phyloP scores from a whole-genome alignment of 768 basidiomycete species.

The Mycena galericulata region DNA sequence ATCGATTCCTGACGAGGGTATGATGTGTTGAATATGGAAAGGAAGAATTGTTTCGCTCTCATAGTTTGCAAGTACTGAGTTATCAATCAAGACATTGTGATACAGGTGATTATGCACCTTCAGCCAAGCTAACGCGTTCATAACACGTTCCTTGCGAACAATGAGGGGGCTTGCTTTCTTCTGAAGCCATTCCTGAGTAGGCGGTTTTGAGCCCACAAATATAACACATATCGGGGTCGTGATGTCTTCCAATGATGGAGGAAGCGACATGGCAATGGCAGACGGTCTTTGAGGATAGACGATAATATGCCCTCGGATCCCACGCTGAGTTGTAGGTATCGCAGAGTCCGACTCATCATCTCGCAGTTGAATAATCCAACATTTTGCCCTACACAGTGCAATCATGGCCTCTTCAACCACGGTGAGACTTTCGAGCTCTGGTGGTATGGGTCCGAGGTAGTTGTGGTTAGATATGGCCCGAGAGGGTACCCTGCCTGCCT shows the following conservation, averaged over 20 bases:
- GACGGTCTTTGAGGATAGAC: not conserved
- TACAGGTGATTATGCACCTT: not conserved
- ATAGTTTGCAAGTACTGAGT: not conserved
- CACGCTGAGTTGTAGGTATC: not conserved
- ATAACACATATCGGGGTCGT: not conserved
- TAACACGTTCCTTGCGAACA: not conserved
- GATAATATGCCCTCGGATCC: not conserved
- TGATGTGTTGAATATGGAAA: not conserved
- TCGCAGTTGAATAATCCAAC: conserved; percentile 2
- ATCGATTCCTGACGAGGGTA: not conserved
- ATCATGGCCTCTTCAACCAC: conserved; percentile 27
- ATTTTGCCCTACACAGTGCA: conserved; percentile 23
- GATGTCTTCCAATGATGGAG: not conserved
- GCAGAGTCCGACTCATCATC: not conserved
- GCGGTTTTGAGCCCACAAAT: not conserved
- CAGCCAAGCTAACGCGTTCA: not conserved
- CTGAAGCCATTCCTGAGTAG: not conserved
- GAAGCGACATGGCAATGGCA: not conserved
- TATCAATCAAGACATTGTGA: not conserved
- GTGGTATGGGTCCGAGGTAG: conserved; percentile 18
- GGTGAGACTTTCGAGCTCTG: conserved; percentile 4
- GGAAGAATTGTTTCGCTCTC: not conserved
- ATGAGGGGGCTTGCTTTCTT: not conserved
- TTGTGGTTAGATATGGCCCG: not conserved
- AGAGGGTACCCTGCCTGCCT: not conserved